phyloP scores from a whole-genome alignment of 352 stramenopile species.

The Thalassiosira hispida region DNA sequence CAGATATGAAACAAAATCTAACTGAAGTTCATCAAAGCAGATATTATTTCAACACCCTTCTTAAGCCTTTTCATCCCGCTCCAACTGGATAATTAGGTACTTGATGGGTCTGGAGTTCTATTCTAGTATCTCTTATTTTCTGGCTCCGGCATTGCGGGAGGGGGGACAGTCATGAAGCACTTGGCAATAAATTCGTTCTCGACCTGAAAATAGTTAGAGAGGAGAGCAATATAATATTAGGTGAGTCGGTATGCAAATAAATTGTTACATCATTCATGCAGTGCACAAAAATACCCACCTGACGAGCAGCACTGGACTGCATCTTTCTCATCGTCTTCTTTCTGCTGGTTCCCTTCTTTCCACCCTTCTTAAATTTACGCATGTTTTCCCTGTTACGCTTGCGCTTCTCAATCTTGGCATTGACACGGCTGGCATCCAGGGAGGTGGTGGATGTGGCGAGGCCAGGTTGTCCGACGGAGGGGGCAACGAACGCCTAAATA shows the following conservation, averaged over 20 bases:
- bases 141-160: no score
- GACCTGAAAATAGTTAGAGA: constrained; percentile 9
- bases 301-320: constrained; percentile 63
- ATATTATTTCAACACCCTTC: background rate
- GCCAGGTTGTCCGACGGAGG: constrained; percentile 31
- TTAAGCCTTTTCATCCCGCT: constrained; percentile 44
- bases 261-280: background rate
- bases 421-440: constrained; percentile 74
- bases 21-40: constrained; percentile 3
- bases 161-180: constrained; percentile 77
- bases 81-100: no score
- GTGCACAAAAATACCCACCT: constrained; percentile 30
- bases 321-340: constrained; percentile 83
- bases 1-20: constrained; percentile 31
- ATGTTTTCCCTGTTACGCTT: constrained; percentile 86
- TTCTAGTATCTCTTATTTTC: no score
- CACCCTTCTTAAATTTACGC: constrained; percentile 80
- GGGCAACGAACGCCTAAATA: constrained; percentile 65
- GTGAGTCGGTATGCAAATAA: constrained; percentile 3
- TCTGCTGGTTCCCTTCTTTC: constrained; percentile 74
- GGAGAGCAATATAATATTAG: background rate
- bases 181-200: constrained; percentile 85
- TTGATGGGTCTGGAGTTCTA: no score
- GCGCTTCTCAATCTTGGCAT: constrained; percentile 85
- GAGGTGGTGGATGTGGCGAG: constrained; percentile 46